phyloP scores from a whole-genome alignment of 352 stramenopile genomes.

The Phytophthora cactorum region DNA sequence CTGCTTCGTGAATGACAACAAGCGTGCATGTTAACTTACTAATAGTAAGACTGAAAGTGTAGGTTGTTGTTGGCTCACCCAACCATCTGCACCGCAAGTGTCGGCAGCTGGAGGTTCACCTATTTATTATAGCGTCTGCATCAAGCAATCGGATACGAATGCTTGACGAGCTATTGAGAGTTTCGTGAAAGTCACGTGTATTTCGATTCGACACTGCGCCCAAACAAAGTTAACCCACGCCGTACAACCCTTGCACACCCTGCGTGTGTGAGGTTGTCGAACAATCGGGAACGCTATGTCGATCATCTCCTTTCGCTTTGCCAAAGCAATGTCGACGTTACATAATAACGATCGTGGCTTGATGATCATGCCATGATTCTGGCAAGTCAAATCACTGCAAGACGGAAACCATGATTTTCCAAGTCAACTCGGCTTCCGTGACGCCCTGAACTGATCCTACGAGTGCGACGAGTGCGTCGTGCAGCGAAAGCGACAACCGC shows the following conservation, averaged over 20 bases:
- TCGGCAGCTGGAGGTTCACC: constrained; percentile 9
- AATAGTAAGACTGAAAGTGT: no score
- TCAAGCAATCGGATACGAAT: constrained; percentile 8
- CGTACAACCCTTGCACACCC: constrained; percentile 9
- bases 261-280: constrained; percentile 14
- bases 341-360: no score
- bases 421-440: constrained; percentile 2
- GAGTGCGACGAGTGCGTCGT: constrained; percentile 1
- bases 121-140: not conserved
- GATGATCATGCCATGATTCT: no score
- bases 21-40: no score
- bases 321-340: no score
- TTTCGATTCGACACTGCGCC: constrained; percentile 2
- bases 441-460: not conserved
- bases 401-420: not conserved
- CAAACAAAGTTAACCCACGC: constrained; percentile 36
- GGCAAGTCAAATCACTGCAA: constrained; percentile 1
- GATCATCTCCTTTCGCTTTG: constrained; percentile 9
- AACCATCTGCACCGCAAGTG: constrained; percentile 14
- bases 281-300: constrained; percentile 11
- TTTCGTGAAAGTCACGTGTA: constrained; percentile 20
- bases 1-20: no score
- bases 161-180: not conserved
- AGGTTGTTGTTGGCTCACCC: no score
- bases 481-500: constrained; percentile 15